Evolutionary conservation across 306 rosid species (phyloP).

Genomic region (Myrica gale): DNA sequence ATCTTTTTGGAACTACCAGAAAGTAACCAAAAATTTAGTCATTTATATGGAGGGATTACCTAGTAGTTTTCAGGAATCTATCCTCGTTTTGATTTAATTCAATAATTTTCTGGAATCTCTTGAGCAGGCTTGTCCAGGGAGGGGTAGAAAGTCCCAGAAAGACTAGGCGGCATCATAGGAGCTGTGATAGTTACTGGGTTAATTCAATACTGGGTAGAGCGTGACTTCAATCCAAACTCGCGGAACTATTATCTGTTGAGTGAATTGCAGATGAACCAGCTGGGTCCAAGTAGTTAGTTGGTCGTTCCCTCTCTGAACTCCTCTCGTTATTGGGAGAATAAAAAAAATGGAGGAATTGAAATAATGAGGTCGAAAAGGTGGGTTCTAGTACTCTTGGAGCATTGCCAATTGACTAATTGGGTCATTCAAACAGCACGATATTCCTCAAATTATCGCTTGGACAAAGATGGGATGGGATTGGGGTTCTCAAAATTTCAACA

Average conservation of each 20-base stretch:
- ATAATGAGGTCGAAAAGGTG: conserved; percentile 9
- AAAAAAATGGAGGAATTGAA: neutral
- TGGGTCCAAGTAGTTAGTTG: too few relatives aligned
- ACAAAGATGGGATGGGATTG: conserved; percentile 9
- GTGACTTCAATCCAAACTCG: too few relatives aligned
- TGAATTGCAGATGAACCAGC: too few relatives aligned
- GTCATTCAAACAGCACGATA: conserved; percentile 31
- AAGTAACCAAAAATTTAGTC: neutral
- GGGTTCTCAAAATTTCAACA: conserved; percentile 30
- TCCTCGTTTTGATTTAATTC: too few relatives aligned
- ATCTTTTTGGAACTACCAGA: neutral
- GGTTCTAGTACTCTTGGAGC: conserved; percentile 3
- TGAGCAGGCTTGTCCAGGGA: too few relatives aligned
- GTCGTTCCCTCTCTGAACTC: too few relatives aligned
- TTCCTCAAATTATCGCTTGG: conserved; percentile 22
- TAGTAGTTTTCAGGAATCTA: too few relatives aligned
- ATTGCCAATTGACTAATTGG: conserved; percentile 19
- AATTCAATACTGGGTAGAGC: neutral
- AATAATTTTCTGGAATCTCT: too few relatives aligned
- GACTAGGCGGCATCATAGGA: neutral
- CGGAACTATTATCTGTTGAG: too few relatives aligned
- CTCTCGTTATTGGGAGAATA: neutral
- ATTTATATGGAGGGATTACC: neutral
- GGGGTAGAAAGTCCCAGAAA: too few relatives aligned
- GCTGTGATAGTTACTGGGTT: neutral